Evolutionary conservation across 148 eudicot species (phyloP), one percentile per base, ranked within the genome.

Genomic region (Rhododendron ferrugineum): DNA sequence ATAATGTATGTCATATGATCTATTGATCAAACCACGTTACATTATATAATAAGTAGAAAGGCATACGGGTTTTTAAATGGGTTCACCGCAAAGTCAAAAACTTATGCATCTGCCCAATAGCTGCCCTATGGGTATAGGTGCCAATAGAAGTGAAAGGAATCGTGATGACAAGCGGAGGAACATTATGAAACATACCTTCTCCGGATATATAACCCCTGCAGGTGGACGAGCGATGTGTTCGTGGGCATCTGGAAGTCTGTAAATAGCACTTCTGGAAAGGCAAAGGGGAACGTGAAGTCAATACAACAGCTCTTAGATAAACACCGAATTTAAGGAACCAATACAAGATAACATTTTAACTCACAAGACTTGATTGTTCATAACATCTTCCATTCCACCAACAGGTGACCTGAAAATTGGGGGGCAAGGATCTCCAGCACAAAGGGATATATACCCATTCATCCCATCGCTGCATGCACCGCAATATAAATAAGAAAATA

Each of bases 381-480:
- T 87, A 79, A 96, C 91, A 87, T 96, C 98, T 89, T 96, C 98
- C 97, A 92, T 84, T 79, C 92, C 96, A 52, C 81, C 85, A 78
- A 96, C 92, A 14, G 99, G 98, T 80, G 99, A 95, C 88, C 96
- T 92, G 86, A 94, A 95, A 76, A 95, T 88, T 23, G 94, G 95
- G 73, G 98, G 99, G 81, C 99, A 96, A 36, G 98, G 98, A 82
- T 96, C 99, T 82, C 99, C 98, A 87, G 92, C 87, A 87, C 98
- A 94, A 89, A 93, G 97, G 84, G 95, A 95, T 83, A 96, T 88
- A 88, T 93, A 96, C 74, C 99, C 99, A 80, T 96, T 92, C 99
- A 96, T 96, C 84, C 98, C 99, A 87, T 93, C 95, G 87, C 98
- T 96, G 96, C 94, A 93, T 79, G 85, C 75, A 90, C 81, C 85